A percentile compares a stretch with the other conserved stretches of the same genome.
phyloP scores from a whole-genome alignment of 805 yeast genomes.

The Yamadazyma paraphyllophila region DNA sequence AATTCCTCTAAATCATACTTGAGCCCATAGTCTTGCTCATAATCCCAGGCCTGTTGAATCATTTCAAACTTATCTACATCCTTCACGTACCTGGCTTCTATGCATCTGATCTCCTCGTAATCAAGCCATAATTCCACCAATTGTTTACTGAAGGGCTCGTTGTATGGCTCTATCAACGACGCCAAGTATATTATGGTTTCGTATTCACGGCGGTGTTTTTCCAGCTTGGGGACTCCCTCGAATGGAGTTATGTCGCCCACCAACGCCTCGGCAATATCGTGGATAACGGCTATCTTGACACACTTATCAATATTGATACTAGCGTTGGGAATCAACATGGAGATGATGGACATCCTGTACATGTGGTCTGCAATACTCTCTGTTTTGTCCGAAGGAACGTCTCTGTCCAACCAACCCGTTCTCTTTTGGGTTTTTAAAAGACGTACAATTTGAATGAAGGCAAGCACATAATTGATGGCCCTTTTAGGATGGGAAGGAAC shows the following conservation, averaged over 20 bases:
- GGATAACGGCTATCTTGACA: slow-evolving; percentile 82
- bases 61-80: slow-evolving; percentile 92
- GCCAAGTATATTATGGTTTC: slow-evolving; percentile 68
- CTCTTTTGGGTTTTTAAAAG: slow-evolving; percentile 75
- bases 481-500: slow-evolving; percentile 17
- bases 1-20: slow-evolving; percentile 66
- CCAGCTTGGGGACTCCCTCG: slow-evolving; percentile 68
- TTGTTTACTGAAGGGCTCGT: slow-evolving; percentile 58
- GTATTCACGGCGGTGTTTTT: slow-evolving; percentile 80
- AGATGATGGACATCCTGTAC: slow-evolving; percentile 87
- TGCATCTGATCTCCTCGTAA: slow-evolving; percentile 77
- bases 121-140: slow-evolving; percentile 77
- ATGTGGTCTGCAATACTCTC: slow-evolving; percentile 91
- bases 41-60: slow-evolving; percentile 78
- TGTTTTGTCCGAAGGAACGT: slow-evolving; percentile 45
- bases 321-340: slow-evolving; percentile 63
- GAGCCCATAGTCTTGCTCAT: slow-evolving; percentile 65
- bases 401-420: slow-evolving; percentile 90
- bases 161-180: slow-evolving; percentile 62
- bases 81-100: slow-evolving; percentile 87
- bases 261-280: slow-evolving; percentile 90
- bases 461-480: slow-evolving; percentile 49
- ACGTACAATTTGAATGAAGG: slow-evolving; percentile 63
- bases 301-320: slow-evolving; percentile 64
- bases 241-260: slow-evolving; percentile 92